Conservation (phyloP, 805 yeast genomes). For the Nakazawaea holstii region DNA sequence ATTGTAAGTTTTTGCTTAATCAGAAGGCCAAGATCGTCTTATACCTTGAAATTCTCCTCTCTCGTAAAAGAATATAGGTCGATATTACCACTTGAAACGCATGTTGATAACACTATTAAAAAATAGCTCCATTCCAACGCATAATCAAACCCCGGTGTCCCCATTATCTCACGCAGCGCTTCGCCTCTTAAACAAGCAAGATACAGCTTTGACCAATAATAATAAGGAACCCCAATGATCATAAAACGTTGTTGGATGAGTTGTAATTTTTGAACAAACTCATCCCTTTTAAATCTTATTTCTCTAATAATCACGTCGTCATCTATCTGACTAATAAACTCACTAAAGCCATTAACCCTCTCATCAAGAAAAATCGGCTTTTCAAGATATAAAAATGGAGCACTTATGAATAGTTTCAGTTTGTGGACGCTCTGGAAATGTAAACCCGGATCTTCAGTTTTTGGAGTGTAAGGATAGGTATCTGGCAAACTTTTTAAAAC, state of each 20-base stretch:
- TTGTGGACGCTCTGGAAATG: not conserved
- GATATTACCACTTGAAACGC: not conserved
- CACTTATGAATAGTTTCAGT: no score
- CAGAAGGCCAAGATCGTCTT: not conserved
- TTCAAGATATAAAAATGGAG: no score
- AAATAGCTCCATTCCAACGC: not conserved
- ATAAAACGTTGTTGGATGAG: not conserved
- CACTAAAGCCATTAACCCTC: no score
- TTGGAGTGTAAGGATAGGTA: no score
- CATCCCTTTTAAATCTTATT: not conserved
- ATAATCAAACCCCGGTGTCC: not conserved
- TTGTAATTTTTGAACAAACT: not conserved
- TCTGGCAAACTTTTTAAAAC: no score
- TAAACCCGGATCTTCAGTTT: not conserved
- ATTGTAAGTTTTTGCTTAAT: not conserved
- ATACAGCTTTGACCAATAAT: not conserved
- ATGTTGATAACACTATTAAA: not conserved
- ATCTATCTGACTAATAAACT: no score
- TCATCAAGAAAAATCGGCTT: no score
- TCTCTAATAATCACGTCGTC: no score
- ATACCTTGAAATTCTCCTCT: not conserved
- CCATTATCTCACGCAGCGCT: not conserved
- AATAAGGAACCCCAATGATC: not conserved
- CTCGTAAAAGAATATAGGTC: not conserved
- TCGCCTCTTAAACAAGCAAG: not conserved